Evolutionary conservation across 768 basidiomycete species (phyloP), one percentile per base, ranked within the genome.

Genomic region (Podaxis mareebaensis): DNA sequence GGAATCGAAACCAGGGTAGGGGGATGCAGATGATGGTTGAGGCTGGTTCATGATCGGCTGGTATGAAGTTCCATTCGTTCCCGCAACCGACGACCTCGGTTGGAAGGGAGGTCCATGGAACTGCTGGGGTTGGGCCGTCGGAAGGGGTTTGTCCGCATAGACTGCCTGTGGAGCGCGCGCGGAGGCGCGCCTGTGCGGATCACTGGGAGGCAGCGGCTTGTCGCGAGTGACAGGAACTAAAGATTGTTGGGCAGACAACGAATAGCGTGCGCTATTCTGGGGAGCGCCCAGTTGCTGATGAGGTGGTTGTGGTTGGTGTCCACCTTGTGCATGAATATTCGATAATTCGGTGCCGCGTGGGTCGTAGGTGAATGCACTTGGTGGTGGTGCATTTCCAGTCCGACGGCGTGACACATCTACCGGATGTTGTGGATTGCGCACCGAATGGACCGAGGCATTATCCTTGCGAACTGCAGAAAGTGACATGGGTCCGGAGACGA

Each of bases 401-500:
- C 49, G 48, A 22, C 59, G 59, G 3, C 59, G 49, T 3, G 17
- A 12, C 24, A 38, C 12, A 5, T 36, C 30, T n/a, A 26, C 20
- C 7, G n/a, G 57, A n/a, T 26, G 46, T 33, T 30, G 48, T 13
- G 24, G 8, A 42, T 61, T 15, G 2, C 52, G 26, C 26, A 4
- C 3, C n/a, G 52, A 61, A 53, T 39, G 52, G 28, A 54, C 22
- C 1, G 53, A 62, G 0, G 53, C 56, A 17, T 44, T 62, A 64
- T 70, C 71, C 63, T 66, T 70, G 65, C 76, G 63, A 63, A 68
- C 70, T 67, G 64, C 71, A 64, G 8, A 67, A 13, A 78, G 73
- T n/a, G 69, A 44, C 76, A 78, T 78, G 2, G 78, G 80, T 7
- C 71, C 69, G 10, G 81, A 78, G 7, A 78, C 77, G 8, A 76